Base-by-base conservation (phyloP, 306 rosid species). In the Betula pendula region DNA sequence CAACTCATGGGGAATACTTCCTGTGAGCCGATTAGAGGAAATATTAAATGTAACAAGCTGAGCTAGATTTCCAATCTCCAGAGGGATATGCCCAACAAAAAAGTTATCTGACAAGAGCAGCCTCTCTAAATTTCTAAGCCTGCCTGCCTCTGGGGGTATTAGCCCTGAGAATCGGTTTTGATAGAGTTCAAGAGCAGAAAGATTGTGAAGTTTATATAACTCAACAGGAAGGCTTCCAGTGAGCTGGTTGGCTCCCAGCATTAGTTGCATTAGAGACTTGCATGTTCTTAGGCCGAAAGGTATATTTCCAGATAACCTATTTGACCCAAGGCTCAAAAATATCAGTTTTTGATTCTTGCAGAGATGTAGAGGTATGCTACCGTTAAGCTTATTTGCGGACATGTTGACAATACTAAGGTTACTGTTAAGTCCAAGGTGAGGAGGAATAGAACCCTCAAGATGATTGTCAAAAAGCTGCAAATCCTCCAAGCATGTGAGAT, bases 271-370 rank as follows among this genome's bases (percentile, higher is more conserved):
- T 29, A 91, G 89, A 55, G 93, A 86, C 84, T 82, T 87, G 78
- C 96, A 91, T 11, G 84, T 85, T 86, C 80, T 89, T 9, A 91
- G 79, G 77, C 89, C 87, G 76, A 70, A 49, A 35, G 96, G 96
- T 75, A 91, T 86, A 51, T 87, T 87, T 56, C 96, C 93, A n/a
- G 83, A 83, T 70, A 91, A 70, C 71, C 72, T 81, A 84, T 91
- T 91, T 24, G 92, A 89, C 29, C 96, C 96, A 17, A 89, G 90
- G 89, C 96, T 91, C 62, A 91, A 79, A 77, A 89, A 91, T 71
- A 80, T 85, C 73, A 91, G 75, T 72, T 76, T 77, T 81, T 80
- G 86, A 80, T 82, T 75, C 70, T 72, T 72, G 80, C 96, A 91
- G 58, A 91, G 93, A 80, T 86, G 84, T 8, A 49, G 19, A 72